Evolutionary conservation across 2,329 filamentous ascomycete species (phyloP).

Genomic region (Xylaria sp.): DNA sequence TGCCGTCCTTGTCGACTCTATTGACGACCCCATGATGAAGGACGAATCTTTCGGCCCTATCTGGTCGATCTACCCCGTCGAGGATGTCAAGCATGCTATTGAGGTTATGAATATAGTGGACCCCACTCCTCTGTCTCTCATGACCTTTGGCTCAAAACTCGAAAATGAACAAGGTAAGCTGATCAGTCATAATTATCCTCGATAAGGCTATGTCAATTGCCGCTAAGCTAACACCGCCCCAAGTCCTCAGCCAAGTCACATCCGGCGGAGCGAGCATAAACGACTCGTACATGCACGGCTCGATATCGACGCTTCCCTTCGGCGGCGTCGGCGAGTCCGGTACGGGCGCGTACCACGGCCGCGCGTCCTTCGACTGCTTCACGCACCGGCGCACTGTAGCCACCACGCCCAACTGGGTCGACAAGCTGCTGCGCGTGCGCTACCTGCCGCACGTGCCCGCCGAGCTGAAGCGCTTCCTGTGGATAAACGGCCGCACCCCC

Average conservation of each 20-base stretch:
- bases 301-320: constrained; percentile 78
- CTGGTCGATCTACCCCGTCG: constrained; percentile 82
- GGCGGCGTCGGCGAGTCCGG: constrained; percentile 87
- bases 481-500: constrained; percentile 59
- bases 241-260: constrained; percentile 68
- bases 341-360: constrained; percentile 80
- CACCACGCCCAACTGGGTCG: constrained; percentile 74
- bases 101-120: constrained; percentile 82
- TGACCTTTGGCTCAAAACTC: constrained; percentile 82
- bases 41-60: constrained; percentile 96
- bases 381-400: constrained; percentile 64
- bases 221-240: constrained; percentile 14
- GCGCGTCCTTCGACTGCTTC: constrained; percentile 73
- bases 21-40: constrained; percentile 79
- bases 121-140: constrained; percentile 84
- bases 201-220: background rate
- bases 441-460: constrained; percentile 70
- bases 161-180: constrained; percentile 78
- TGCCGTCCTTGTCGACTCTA: constrained; percentile 81
- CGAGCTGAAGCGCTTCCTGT: constrained; percentile 58
- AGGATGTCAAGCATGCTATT: constrained; percentile 87
- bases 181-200: background rate
- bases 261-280: constrained; percentile 76
- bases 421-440: constrained; percentile 72
- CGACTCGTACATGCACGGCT: constrained; percentile 76